Evolutionary conservation across 495 filamentous ascomycete genomes (phyloP).

Genomic region (Parachaetomium inaequale): DNA sequence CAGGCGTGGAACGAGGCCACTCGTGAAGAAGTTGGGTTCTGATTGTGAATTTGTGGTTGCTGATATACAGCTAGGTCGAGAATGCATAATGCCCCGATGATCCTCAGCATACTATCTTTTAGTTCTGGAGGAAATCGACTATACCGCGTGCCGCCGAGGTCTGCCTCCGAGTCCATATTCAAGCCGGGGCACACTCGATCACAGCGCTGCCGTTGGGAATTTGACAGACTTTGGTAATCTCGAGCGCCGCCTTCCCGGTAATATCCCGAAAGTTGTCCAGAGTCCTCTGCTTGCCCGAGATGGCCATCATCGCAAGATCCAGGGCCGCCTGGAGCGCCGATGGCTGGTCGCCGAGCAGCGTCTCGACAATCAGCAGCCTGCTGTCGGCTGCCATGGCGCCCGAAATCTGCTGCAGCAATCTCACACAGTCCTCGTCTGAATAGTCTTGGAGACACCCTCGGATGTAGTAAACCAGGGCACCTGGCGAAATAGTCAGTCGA

Average conservation of each 20-base stretch:
- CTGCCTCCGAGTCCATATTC: background rate
- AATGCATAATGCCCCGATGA: too few relatives aligned
- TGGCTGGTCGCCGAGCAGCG: background rate
- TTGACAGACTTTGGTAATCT: background rate
- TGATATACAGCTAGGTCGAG: too few relatives aligned
- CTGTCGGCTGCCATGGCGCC: background rate
- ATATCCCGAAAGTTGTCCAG: background rate
- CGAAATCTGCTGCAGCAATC: background rate
- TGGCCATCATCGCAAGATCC: background rate
- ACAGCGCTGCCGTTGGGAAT: background rate
- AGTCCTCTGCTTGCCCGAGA: conserved; percentile 6
- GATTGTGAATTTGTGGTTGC: too few relatives aligned
- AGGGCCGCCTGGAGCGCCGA: background rate
- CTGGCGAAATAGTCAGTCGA: background rate
- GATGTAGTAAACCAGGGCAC: conserved; percentile 7
- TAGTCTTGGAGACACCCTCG: conserved; percentile 6
- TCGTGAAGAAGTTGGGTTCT: too few relatives aligned
- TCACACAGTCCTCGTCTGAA: background rate
- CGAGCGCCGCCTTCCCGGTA: background rate
- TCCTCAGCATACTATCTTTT: too few relatives aligned
- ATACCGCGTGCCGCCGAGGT: background rate
- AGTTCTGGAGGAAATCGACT: too few relatives aligned
- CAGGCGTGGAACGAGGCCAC: too few relatives aligned
- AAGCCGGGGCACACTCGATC: conserved; percentile 6
- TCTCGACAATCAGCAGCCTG: conserved; percentile 1